Evolutionary conservation across 305 asterid species (phyloP), one percentile per base, ranked within the genome.

Genomic region (Nicotiana rustica): DNA sequence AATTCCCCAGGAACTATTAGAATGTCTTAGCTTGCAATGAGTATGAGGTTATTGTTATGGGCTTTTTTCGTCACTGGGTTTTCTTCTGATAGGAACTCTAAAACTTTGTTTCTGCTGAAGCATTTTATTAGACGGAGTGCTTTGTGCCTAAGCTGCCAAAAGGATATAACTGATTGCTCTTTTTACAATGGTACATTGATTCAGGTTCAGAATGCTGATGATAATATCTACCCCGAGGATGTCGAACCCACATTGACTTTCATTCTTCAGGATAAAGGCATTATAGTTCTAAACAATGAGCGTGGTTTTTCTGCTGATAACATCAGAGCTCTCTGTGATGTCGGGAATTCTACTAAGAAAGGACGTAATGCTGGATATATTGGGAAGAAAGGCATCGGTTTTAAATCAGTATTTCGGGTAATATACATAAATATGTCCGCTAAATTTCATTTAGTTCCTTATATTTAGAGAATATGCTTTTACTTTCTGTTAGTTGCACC

Each of bases 361-460:
- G 93, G 88, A 82, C 86, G 82, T 38, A 89, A 62, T 85, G 89
- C 93, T 86, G 99, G 98, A 88, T 95, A 92, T 88, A 96, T 96
- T 81, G 99, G 99, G 85, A 96, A 96, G 93, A 96, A 96, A 88
- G 99, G 99, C 92, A 96, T 96, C 78, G 99, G 99, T 81, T 96
- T 96, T 92, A 96, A 96, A 95, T 96, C 99, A 78, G 99, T 75
- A 52, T 75, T 75, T 52, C 80, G 80, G 80, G 80, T 75, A 75
- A 75, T 75, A 52, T 21, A 29, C 47, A 52, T 15, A 25, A 29
- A 52, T 62, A 7, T 52, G 47, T 25, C 65, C 14, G 47, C 65
- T 29, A 29, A 52, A 29, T 75, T 25, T 25, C 9, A 15, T 33
- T 5, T 52, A 2, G 64, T 52, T 25, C 25, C 38, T 52, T 52